phyloP scores from a whole-genome alignment of 495 filamentous ascomycete species.

The Hypoxylon fragiforme region DNA sequence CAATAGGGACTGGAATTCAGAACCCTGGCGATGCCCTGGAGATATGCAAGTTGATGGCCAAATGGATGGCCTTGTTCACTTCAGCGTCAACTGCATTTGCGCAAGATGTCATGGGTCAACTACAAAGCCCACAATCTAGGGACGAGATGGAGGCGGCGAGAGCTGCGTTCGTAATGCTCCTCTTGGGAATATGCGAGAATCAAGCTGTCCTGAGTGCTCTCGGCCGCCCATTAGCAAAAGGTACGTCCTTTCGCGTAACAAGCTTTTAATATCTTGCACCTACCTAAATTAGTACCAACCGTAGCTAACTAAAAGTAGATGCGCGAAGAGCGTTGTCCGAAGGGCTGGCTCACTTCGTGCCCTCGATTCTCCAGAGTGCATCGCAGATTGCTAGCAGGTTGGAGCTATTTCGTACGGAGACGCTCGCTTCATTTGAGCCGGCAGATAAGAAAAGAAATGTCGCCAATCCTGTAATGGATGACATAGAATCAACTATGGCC shows the following conservation, averaged over 20 bases:
- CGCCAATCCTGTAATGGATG: slow-evolving; percentile 49
- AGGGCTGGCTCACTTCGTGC: slow-evolving; percentile 55
- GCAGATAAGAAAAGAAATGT: slow-evolving; percentile 50
- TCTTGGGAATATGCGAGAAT: slow-evolving; percentile 55
- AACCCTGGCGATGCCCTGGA: slow-evolving; percentile 40
- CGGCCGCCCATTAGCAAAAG: slow-evolving; percentile 47
- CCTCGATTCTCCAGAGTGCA: slow-evolving; percentile 54
- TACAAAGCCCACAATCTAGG: slow-evolving; percentile 45
- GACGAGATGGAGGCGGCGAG: slow-evolving; percentile 55
- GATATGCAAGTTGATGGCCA: slow-evolving; percentile 40
- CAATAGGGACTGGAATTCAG: slow-evolving; percentile 43
- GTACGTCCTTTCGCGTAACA: slow-evolving; percentile 36
- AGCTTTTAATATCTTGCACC: slow-evolving; percentile 11
- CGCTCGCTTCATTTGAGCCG: slow-evolving; percentile 50
- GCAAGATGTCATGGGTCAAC: slow-evolving; percentile 44
- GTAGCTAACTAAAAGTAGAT: slow-evolving; percentile 38
- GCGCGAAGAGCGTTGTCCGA: slow-evolving; percentile 51
- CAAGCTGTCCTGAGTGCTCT: slow-evolving; percentile 50
- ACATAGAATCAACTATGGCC: slow-evolving; percentile 52
- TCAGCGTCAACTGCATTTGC: slow-evolving; percentile 46
- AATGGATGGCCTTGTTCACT: slow-evolving; percentile 52
- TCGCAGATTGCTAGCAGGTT: slow-evolving; percentile 54
- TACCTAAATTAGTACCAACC: background rate
- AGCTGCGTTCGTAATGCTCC: slow-evolving; percentile 58
- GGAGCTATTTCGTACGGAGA: slow-evolving; percentile 56